These are phyloP conservation scores for Fusarium heterosporum DNA, from an alignment of 2,329 filamentous ascomycete species.

Conservation along the genomic window DNA sequence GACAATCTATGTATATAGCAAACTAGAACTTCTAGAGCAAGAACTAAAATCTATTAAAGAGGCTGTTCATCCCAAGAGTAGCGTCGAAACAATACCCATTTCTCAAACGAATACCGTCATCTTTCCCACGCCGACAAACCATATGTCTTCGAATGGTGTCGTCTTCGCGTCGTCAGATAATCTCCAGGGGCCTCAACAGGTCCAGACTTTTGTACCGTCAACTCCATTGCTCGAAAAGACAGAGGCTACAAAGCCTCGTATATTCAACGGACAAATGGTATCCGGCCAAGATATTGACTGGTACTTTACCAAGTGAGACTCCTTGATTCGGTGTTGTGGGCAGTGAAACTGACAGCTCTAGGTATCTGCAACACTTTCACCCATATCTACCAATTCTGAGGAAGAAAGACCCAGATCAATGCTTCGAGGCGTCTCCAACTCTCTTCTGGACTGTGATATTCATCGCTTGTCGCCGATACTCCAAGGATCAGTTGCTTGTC, in stretches of 20 bases:
- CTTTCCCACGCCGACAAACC: constrained; percentile 37
- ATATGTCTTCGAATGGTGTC: constrained; percentile 15
- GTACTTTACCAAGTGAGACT: constrained; percentile 64
- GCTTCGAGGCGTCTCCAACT: constrained; percentile 60
- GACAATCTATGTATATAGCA: constrained; percentile 52
- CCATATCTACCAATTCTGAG: constrained; percentile 65
- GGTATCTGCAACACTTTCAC: constrained; percentile 65
- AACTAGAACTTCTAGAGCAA: constrained; percentile 66
- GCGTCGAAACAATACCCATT: constrained; percentile 44
- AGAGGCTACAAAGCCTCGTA: constrained; percentile 54
- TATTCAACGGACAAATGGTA: constrained; percentile 61
- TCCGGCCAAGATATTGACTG: constrained; percentile 66
- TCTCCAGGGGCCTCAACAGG: constrained; percentile 11
- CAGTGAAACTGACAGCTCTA: constrained; percentile 39
- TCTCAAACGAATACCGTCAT: constrained; percentile 44
- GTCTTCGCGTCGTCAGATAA: constrained; percentile 19
- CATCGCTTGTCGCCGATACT: constrained; percentile 62
- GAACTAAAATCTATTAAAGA: constrained; percentile 67
- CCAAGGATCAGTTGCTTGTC: constrained; percentile 57
- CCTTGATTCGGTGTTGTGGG: not conserved
- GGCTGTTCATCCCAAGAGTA: constrained; percentile 54
- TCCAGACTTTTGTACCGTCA: constrained; percentile 12
- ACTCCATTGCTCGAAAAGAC: constrained; percentile 34
- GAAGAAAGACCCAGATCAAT: constrained; percentile 62
- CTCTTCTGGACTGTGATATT: constrained; percentile 68